These are phyloP conservation scores for Colletotrichum costaricense DNA, from an alignment of 2,329 filamentous ascomycete species.

Conservation along the genomic window DNA sequence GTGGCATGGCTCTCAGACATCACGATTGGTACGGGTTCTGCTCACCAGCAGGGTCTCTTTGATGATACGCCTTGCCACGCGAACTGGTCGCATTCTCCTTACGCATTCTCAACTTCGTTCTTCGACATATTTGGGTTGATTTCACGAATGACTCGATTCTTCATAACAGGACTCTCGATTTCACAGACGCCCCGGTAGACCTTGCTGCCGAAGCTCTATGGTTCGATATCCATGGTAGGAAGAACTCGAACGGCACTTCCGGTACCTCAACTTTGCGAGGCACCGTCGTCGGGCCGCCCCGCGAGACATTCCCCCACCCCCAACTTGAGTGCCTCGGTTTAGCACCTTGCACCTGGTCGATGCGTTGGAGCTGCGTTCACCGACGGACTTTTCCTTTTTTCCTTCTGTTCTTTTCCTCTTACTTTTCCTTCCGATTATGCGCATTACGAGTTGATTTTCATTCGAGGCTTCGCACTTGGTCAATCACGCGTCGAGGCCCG, in stretches of 20 bases:
- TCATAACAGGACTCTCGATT: slow-evolving; percentile 39
- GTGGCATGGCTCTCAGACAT: slow-evolving; percentile 33
- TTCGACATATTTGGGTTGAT: slow-evolving; percentile 46
- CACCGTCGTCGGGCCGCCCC: slow-evolving; percentile 42
- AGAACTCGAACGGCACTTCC: slow-evolving; percentile 52
- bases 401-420: slow-evolving; percentile 32
- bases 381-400: slow-evolving; percentile 34
- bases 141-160: slow-evolving; percentile 49
- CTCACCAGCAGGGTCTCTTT: slow-evolving; percentile 32
- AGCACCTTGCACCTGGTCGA: slow-evolving; percentile 42
- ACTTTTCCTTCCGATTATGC: slow-evolving; percentile 35
- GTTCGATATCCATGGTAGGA: slow-evolving; percentile 20
- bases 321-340: slow-evolving; percentile 14
- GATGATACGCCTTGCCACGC: slow-evolving; percentile 44
- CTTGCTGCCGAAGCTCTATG: background rate
- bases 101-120: slow-evolving; percentile 55
- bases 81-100: slow-evolving; percentile 49
- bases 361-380: slow-evolving; percentile 51
- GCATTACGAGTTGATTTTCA: slow-evolving; percentile 29
- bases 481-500: slow-evolving; percentile 41
- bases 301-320: slow-evolving; percentile 27
- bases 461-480: slow-evolving; percentile 40
- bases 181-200: background rate
- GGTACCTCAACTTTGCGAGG: slow-evolving; percentile 45
- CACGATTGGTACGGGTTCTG: slow-evolving; percentile 35